Evolutionary conservation across 116 monocot species (phyloP).

Genomic region (Phalaenopsis hybrid): DNA sequence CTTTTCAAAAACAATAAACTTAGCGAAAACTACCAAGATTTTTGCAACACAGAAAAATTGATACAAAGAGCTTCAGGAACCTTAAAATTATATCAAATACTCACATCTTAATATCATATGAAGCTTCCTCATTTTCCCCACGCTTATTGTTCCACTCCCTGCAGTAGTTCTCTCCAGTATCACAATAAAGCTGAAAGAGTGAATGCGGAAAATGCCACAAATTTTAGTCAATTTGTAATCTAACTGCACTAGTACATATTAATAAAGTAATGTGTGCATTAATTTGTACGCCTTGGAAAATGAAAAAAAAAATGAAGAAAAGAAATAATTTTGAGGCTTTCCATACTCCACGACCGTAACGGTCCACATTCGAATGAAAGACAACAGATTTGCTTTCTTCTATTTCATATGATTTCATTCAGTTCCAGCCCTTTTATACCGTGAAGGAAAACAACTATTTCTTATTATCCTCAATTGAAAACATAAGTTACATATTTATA

Average conservation of each 20-base stretch:
- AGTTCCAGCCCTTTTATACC: background rate
- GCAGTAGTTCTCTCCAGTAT: slow-evolving; percentile 68
- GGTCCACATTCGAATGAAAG: background rate
- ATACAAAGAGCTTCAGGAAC: background rate
- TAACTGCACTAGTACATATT: background rate
- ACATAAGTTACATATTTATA: too few species aligned
- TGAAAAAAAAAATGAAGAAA: background rate
- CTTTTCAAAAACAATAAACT: background rate
- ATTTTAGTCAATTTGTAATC: background rate
- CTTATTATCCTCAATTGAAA: too few species aligned
- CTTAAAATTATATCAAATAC: slow-evolving; percentile 6
- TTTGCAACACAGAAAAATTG: background rate
- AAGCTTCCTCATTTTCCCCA: slow-evolving; percentile 37
- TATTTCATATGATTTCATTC: background rate
- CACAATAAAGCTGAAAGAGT: slow-evolving; percentile 73
- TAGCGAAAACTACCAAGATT: background rate
- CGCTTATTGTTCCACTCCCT: slow-evolving; percentile 85
- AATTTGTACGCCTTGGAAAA: background rate
- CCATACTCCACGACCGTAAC: background rate
- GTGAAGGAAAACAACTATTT: too few species aligned
- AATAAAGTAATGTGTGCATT: background rate
- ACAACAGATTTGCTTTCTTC: background rate
- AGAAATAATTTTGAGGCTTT: background rate
- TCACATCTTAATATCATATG: slow-evolving; percentile 74
- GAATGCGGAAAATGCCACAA: background rate